Conservation (phyloP, 495 filamentous ascomycete species). For the Ramalina intermedia region DNA sequence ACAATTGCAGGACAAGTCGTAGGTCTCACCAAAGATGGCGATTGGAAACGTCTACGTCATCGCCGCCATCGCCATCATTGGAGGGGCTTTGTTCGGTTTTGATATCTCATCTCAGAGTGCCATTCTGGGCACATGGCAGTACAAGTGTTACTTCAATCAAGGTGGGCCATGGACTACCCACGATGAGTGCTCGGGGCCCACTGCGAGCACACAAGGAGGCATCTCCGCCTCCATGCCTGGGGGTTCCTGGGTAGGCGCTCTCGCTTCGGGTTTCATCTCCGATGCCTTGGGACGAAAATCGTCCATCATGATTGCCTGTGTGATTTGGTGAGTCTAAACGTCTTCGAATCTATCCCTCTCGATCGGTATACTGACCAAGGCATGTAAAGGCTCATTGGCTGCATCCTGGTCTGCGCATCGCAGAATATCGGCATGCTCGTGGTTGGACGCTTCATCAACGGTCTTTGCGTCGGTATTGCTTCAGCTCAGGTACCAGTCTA, state of each 20-base stretch:
- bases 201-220: conserved; percentile 42
- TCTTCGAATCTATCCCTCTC: conserved; percentile 15
- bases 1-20: too few species aligned
- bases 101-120: conserved; percentile 16
- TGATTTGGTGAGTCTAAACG: conserved; percentile 38
- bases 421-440: conserved; percentile 56
- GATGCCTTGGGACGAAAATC: conserved; percentile 54
- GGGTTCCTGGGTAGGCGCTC: conserved; percentile 58
- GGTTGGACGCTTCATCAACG: conserved; percentile 54
- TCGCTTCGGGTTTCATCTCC: conserved; percentile 49
- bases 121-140: conserved; percentile 13
- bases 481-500: conserved; percentile 68
- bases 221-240: conserved; percentile 60
- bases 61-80: conserved; percentile 59
- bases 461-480: conserved; percentile 60
- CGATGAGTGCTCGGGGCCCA: conserved; percentile 49
- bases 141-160: conserved; percentile 19
- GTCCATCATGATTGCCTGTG: conserved; percentile 51
- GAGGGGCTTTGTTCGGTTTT: conserved; percentile 55
- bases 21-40: conserved; percentile 8
- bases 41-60: conserved; percentile 62
- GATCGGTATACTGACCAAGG: conserved; percentile 33
- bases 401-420: conserved; percentile 51
- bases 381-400: conserved; percentile 41
- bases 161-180: conserved; percentile 19